Conservation (phyloP, 257 asterid genomes). For the Ligustrum vulgare region DNA sequence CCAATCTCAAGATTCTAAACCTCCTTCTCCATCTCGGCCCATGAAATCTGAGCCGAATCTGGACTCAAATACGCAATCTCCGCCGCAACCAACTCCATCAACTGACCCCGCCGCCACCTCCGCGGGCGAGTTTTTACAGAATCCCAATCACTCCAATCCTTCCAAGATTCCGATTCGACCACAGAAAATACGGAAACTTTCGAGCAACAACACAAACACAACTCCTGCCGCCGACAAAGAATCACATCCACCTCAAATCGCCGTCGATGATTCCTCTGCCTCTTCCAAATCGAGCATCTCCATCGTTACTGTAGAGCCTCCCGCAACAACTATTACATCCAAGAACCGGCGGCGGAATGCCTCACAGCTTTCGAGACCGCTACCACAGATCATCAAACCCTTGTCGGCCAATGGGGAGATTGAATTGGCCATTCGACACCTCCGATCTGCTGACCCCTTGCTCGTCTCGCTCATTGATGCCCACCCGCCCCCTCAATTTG, state of each 20-base stretch:
- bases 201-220: constrained; percentile 32
- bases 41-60: constrained; percentile 30
- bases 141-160: constrained; percentile 58
- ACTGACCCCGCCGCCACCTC: constrained; percentile 28
- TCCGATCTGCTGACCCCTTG: constrained; percentile 65
- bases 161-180: constrained; percentile 97
- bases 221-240: constrained; percentile 24
- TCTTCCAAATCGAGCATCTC: constrained; percentile 8
- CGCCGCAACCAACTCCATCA: constrained; percentile 27
- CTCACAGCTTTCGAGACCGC: constrained; percentile 44
- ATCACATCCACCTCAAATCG: constrained; percentile 6
- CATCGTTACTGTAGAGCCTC: constrained; percentile 7
- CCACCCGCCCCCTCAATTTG: constrained; percentile 63
- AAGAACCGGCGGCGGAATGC: constrained; percentile 65
- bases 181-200: constrained; percentile 83
- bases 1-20: constrained; percentile 27
- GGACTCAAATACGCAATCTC: constrained; percentile 36
- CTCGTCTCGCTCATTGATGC: constrained; percentile 58
- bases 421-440: constrained; percentile 60
- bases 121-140: constrained; percentile 21
- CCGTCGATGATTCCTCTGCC: constrained; percentile 28
- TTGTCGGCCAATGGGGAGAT: constrained; percentile 65
- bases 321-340: constrained; percentile 25
- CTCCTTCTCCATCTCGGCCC: constrained; percentile 30
- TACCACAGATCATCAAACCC: constrained; percentile 69